Percentiles rank a stretch among this genome's conserved stretches.
Conservation (phyloP, 306 rosid genomes). For the Sechiopsis laciniata region DNA sequence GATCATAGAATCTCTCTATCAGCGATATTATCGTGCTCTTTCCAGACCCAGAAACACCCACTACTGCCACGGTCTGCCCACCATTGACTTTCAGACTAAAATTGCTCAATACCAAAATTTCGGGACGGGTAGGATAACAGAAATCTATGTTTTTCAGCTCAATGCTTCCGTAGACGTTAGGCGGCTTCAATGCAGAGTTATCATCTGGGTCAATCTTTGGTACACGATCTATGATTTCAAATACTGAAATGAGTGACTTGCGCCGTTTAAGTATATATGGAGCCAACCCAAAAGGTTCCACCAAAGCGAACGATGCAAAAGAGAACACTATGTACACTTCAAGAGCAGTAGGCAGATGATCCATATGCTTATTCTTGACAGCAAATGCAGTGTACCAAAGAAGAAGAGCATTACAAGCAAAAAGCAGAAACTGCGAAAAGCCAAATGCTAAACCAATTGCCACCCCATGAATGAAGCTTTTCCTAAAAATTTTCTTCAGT, state of each 20-base stretch:
- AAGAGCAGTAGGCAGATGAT: constrained; percentile 55
- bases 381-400: constrained; percentile 88
- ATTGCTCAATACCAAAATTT: constrained; percentile 84
- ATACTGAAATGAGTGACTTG: constrained; percentile 86
- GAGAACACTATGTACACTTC: constrained; percentile 97
- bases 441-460: constrained; percentile 97
- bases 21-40: constrained; percentile 93
- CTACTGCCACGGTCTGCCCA: constrained; percentile 94
- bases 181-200: constrained; percentile 76
- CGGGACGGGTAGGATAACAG: constrained; percentile 96
- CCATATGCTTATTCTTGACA: constrained; percentile 32
- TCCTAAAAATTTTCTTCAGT: constrained; percentile 73
- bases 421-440: constrained; percentile 91
- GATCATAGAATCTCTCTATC: constrained; percentile 92
- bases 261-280: constrained; percentile 97
- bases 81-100: constrained; percentile 89
- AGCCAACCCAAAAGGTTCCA: constrained; percentile 98
- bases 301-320: constrained; percentile 93
- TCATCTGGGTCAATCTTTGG: constrained; percentile 98
- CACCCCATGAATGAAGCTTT: constrained; percentile 92
- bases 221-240: constrained; percentile 89
- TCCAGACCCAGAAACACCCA: constrained; percentile 98
- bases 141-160: constrained; percentile 89
- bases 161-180: constrained; percentile 92
- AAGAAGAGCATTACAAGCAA: constrained; percentile 95